phyloP scores from a whole-genome alignment of 495 filamentous ascomycete species.

The Aspergillus sclerotioniger region DNA sequence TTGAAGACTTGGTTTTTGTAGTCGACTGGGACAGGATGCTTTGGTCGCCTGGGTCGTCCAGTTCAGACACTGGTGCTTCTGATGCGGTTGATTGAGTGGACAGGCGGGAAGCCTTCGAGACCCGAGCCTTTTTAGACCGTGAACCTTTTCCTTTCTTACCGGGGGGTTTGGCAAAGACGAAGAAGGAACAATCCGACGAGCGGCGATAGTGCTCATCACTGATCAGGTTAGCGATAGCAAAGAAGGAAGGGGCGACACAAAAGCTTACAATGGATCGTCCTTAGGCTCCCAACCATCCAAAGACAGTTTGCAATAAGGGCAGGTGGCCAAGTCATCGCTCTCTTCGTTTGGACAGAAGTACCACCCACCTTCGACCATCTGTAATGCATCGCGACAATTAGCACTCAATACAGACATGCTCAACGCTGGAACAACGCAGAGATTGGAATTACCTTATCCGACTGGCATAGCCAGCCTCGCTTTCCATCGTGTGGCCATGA shows the following conservation, averaged over 20 bases:
- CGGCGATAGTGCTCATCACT: constrained; percentile 86
- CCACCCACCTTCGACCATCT: constrained; percentile 94
- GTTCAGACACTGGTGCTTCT: constrained; percentile 53
- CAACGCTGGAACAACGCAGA: background rate
- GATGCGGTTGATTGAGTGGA: constrained; percentile 67
- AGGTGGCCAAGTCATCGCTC: constrained; percentile 79
- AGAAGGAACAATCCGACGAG: constrained; percentile 79
- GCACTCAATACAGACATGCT: background rate
- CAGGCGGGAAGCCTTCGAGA: constrained; percentile 67
- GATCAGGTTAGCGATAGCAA: constrained; percentile 24
- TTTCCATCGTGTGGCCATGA: constrained; percentile 89
- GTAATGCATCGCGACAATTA: constrained; percentile 9
- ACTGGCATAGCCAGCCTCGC: constrained; percentile 83
- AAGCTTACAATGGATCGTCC: constrained; percentile 81
- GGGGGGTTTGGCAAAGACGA: constrained; percentile 50
- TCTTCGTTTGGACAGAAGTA: constrained; percentile 82
- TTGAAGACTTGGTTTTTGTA: constrained; percentile 55
- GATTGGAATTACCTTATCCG: constrained; percentile 63
- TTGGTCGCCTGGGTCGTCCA: constrained; percentile 60
- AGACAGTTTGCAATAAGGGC: constrained; percentile 80
- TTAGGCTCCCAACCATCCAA: constrained; percentile 90
- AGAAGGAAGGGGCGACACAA: constrained; percentile 18
- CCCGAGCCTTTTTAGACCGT: constrained; percentile 54
- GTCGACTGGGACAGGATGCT: constrained; percentile 58
- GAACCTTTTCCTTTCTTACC: constrained; percentile 44